Base-by-base conservation (phyloP, 2,329 filamentous ascomycete species). In the Coniochaeta sp. region DNA sequence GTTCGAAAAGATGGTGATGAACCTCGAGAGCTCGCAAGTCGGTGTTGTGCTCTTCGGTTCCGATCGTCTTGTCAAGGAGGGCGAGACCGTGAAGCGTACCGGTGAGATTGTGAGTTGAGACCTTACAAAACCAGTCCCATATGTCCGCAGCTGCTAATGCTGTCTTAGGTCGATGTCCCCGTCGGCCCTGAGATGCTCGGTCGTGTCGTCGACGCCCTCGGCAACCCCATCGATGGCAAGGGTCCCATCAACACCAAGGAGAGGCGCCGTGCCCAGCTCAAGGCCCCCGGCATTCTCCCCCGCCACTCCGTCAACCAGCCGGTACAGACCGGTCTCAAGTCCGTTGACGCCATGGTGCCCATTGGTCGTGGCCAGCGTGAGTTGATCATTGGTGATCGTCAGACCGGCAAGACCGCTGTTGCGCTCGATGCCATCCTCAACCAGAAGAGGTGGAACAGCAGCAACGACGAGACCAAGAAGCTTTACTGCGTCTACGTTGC, bases 11-110 rank as follows among this genome's bases (percentile, higher is more conserved):
- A 32, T 99, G 95, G 98, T 93, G 91, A 98, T 99, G 93, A 99
- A 99, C 90, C 89, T 99, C 82, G 95, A 99, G 85, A 95, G 95
- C 80, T 95, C 95, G 79, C 95, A 98, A 83, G 95, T 99, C 83
- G 95, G 95, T 96, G 93, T 99, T 75, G 95, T 99, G 87, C 87
- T 99, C 76, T 99, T 99, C 87, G 95, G 95, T 89, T 98, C 95
- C 76, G 95, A 99, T 84, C 93, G 95, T 93, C 87, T 97, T 73
- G 95, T 99, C 88, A 95, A 91, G 86, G 95, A 99, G 83, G 95
- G 95, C 76, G 93, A 99, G 87, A 93, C 90, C 69, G 95, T 99
- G 81, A 98, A 96, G 90, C 93, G 95, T 89, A 99, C 95, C 73
- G 95, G 95, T 79, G 86, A 96, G 83, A 99, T 99, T 89, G 95